Evolutionary conservation across 495 filamentous ascomycete species (phyloP), one percentile per base, ranked within the genome.

Genomic region (Schizothecium vesticola): DNA sequence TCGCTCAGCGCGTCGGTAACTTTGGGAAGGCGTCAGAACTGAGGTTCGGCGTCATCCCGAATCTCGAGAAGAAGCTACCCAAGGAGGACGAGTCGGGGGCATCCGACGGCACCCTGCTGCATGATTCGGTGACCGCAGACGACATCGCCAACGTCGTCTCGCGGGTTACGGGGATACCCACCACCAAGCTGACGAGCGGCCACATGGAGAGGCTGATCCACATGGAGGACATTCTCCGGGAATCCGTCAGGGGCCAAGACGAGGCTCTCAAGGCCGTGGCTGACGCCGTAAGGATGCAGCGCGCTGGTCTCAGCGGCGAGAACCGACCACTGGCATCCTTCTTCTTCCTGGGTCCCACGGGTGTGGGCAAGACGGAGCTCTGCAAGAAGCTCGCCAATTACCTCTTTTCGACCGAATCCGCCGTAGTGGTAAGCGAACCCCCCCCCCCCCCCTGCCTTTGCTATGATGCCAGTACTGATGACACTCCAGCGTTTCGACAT

Each of bases 261-360:
- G 93, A 97, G 74, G 95, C 95, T 6, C 85, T 99, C 11, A 88
- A 87, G 60, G 92, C 94, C 22, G 94, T 97, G 22, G 88, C 94
- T 51, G 93, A 98, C 75, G 94, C 95, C 10, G 93, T 99, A 21
- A 86, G 95, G 22, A 91, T 97, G 88, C 95, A 99, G 76, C 84
- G 95, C 65, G 95, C 95, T 25, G 95, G 95, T 10, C 84, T 98
- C 31, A 93, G 89, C 70, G 92, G 92, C 24, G 92, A 97, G 69
- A 96, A 97, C 73, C 88, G 94, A 1, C 94, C 95, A 1, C 81
- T 96, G 10, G 95, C 94, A 2, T 93, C 89, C 7, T 98, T 98
- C 85, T 97, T 98, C 90, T 97, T 98, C 84, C 85, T 98, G 21
- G 95, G 95, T 0, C 95, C 95, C 8, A 99, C 95, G 16, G 94